phyloP scores from a whole-genome alignment of 2,329 filamentous ascomycete species.

The Neopestalotiopsis rosae region DNA sequence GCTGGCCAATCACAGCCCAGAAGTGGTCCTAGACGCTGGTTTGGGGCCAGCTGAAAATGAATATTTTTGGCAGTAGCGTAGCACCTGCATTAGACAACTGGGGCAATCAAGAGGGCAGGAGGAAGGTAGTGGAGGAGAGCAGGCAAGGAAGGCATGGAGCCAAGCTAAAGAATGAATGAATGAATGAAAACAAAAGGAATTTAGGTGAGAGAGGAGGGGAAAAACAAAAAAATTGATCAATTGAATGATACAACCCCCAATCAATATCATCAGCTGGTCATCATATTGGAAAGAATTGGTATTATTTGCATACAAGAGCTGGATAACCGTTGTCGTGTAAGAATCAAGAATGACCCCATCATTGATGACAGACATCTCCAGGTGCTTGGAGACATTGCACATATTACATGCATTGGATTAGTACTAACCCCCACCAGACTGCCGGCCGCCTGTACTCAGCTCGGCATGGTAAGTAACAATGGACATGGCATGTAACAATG shows the following conservation, averaged over 20 bases:
- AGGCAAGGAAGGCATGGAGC: neutral
- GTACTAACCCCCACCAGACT: too few relatives aligned
- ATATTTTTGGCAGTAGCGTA: slow-evolving; percentile 22
- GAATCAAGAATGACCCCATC: neutral
- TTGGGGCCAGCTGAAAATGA: slow-evolving; percentile 29
- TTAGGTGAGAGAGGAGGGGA: too few relatives aligned
- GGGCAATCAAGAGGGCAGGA: neutral
- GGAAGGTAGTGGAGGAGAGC: neutral
- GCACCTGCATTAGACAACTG: slow-evolving; percentile 10
- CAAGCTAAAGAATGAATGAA: neutral
- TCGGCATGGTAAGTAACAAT: too few relatives aligned
- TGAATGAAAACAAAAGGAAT: neutral
- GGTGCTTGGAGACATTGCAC: too few relatives aligned
- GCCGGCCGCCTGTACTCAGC: too few relatives aligned
- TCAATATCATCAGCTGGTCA: neutral
- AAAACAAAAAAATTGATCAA: neutral
- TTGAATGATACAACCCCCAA: neutral
- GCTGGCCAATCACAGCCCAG: slow-evolving; percentile 23
- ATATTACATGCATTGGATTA: too few relatives aligned
- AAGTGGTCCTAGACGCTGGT: slow-evolving; percentile 14
- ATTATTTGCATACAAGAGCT: neutral
- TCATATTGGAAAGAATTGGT: neutral
- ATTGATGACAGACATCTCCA: neutral
- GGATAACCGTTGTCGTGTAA: neutral
- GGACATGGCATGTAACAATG: too few relatives aligned